Percentiles rank a stretch among this genome's conserved stretches.
Evolutionary conservation across 306 rosid genomes (phyloP).

Genomic region (Cicer yamashitae): DNA sequence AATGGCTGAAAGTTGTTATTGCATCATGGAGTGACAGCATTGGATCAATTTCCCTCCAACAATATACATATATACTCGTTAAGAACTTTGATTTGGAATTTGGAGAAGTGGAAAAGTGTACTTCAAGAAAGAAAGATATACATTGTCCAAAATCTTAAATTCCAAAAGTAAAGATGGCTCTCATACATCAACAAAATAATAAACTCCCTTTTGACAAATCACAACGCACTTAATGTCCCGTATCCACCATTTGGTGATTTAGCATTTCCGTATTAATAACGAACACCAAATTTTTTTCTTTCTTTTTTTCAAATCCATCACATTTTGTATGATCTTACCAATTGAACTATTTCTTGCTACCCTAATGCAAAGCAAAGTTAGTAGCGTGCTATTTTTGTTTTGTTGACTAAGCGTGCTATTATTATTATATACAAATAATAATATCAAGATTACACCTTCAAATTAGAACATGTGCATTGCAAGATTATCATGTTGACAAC

Average conservation of each 20-base stretch:
- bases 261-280: not conserved
- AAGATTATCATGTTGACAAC: conserved; percentile 24
- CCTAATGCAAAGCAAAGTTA: not conserved
- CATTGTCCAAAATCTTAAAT: not conserved
- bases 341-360: not conserved
- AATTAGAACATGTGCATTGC: not conserved
- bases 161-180: not conserved
- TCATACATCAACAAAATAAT: not conserved
- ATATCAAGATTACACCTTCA: not conserved
- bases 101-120: not conserved
- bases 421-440: not conserved
- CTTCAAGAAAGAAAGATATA: not conserved
- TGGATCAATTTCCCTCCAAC: not conserved
- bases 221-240: not conserved
- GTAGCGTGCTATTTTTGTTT: not conserved
- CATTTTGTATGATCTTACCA: not conserved
- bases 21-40: not conserved
- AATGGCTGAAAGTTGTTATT: too few species aligned
- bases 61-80: too few species aligned
- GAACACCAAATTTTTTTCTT: not conserved
- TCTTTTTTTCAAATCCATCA: not conserved
- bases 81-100: not conserved
- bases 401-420: not conserved
- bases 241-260: not conserved
- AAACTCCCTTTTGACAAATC: not conserved